These are phyloP conservation scores for Castanea mollissima DNA, from an alignment of 306 rosid genomes.

Conservation along the genomic window DNA sequence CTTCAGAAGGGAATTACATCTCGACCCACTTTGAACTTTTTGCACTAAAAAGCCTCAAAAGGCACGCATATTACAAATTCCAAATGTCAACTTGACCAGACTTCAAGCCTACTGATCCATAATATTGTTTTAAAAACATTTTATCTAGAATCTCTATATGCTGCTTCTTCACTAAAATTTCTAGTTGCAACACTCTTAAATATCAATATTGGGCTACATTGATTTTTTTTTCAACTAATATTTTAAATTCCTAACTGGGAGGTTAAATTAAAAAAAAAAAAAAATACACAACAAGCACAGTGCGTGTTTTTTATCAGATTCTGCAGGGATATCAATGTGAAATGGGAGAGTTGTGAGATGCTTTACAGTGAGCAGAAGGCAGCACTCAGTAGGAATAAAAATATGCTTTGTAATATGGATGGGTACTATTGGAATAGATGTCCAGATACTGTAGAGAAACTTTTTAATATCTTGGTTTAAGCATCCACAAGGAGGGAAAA, in stretches of 20 bases:
- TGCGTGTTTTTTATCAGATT: neutral
- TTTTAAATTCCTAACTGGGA: neutral
- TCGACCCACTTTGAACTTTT: neutral
- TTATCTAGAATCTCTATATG: neutral
- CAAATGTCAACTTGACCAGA: neutral
- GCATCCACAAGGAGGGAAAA: neutral
- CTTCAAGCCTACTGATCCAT: neutral
- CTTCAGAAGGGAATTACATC: neutral
- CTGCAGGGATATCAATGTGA: neutral
- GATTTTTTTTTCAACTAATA: neutral
- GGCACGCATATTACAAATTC: neutral
- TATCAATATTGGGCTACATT: neutral
- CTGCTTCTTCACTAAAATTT: neutral
- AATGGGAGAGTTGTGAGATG: neutral
- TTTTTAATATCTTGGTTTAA: neutral
- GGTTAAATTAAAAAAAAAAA: neutral
- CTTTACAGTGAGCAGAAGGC: neutral
- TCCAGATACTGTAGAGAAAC: neutral
- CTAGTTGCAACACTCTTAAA: neutral
- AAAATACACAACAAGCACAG: neutral
- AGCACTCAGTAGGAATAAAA: neutral
- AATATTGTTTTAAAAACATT: neutral
- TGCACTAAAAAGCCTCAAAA: neutral
- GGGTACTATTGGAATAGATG: neutral
- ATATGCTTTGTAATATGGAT: neutral